These are phyloP conservation scores for Tuber borchii DNA, from an alignment of 495 filamentous ascomycete genomes.

Conservation along the genomic window DNA sequence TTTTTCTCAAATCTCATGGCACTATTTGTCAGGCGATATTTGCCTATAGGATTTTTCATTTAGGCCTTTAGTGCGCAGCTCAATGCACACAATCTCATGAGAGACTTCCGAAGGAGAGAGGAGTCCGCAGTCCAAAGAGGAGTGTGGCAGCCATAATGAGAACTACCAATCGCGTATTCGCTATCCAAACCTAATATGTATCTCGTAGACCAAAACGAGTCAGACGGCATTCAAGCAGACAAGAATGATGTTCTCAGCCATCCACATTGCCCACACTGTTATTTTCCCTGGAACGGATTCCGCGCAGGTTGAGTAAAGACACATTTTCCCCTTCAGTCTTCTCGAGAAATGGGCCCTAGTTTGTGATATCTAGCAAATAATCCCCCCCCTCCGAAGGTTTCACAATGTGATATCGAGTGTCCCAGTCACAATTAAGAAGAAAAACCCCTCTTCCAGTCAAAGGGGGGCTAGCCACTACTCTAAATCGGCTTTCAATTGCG, in stretches of 20 bases:
- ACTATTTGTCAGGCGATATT: background rate
- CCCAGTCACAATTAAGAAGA: background rate
- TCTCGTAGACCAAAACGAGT: background rate
- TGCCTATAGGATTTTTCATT: background rate
- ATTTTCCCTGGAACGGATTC: background rate
- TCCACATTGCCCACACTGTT: background rate
- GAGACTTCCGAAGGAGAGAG: background rate
- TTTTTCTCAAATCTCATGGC: background rate
- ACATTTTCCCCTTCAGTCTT: background rate
- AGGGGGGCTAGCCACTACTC: background rate
- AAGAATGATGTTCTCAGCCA: background rate
- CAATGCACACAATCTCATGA: background rate
- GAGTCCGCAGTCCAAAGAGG: background rate
- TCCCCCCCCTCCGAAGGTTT: background rate
- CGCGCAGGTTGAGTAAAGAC: background rate
- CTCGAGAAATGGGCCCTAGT: background rate
- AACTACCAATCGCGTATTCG: background rate
- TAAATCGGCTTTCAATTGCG: background rate
- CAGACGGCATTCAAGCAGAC: background rate
- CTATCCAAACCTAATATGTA: background rate
- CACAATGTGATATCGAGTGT: background rate
- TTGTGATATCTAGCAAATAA: background rate
- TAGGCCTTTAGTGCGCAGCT: background rate
- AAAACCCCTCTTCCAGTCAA: background rate
- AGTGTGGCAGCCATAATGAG: background rate